Evolutionary conservation across 495 filamentous ascomycete genomes (phyloP).

Genomic region (Podospora australis): DNA sequence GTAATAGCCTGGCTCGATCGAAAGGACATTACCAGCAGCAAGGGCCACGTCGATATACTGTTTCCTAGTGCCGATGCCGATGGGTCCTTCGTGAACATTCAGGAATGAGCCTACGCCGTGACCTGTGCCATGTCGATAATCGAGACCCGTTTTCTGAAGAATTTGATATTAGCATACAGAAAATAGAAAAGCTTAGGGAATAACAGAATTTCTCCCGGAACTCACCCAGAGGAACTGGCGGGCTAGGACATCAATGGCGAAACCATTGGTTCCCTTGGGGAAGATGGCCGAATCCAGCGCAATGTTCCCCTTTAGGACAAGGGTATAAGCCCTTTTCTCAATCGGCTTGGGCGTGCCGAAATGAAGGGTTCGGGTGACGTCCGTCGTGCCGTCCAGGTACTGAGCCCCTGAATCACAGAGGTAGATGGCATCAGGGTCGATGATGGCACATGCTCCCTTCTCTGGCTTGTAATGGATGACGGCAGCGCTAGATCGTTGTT

Average conservation of each 20-base stretch:
- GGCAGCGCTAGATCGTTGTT: slow-evolving; percentile 51
- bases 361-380: slow-evolving; percentile 90
- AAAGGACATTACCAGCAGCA: slow-evolving; percentile 86
- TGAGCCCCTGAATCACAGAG: slow-evolving; percentile 96
- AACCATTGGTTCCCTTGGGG: slow-evolving; percentile 91
- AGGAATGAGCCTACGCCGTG: slow-evolving; percentile 90
- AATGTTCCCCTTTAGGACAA: slow-evolving; percentile 95
- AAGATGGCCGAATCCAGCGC: slow-evolving; percentile 82
- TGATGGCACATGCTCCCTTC: slow-evolving; percentile 67
- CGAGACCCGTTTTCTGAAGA: slow-evolving; percentile 65
- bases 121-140: slow-evolving; percentile 95
- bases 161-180: slow-evolving; percentile 10
- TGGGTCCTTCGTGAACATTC: slow-evolving; percentile 97
- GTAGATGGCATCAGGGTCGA: slow-evolving; percentile 85
- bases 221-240: slow-evolving; percentile 85
- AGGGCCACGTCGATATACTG: slow-evolving; percentile 90
- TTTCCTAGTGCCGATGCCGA: slow-evolving; percentile 87
- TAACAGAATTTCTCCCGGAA: neutral
- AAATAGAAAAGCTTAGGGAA: neutral
- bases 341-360: slow-evolving; percentile 80
- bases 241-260: slow-evolving; percentile 82
- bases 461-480: slow-evolving; percentile 98
- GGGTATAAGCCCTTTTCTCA: slow-evolving; percentile 86
- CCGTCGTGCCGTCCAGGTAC: slow-evolving; percentile 92
- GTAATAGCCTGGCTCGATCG: slow-evolving; percentile 95